phyloP scores from a whole-genome alignment of 805 yeast species.

The Komagataella kurtzmanii region DNA sequence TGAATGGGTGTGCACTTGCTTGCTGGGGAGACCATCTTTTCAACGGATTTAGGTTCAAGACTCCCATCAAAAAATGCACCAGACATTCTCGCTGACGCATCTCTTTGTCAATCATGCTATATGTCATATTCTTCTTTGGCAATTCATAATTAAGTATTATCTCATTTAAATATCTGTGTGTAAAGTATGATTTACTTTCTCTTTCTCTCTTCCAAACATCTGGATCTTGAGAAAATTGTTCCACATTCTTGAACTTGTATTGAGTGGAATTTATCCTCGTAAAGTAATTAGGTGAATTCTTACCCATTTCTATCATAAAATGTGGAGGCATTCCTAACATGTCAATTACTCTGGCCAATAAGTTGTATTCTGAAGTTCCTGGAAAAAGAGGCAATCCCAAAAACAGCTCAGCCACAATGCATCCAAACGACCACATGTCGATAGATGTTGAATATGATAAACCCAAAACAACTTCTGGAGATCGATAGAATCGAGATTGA shows the following conservation, averaged over 20 bases:
- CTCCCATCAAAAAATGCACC: slow-evolving; percentile 66
- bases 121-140: slow-evolving; percentile 44
- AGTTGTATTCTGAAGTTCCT: slow-evolving; percentile 89
- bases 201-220: slow-evolving; percentile 36
- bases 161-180: slow-evolving; percentile 48
- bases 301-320: slow-evolving; percentile 97
- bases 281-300: slow-evolving; percentile 61
- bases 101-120: slow-evolving; percentile 50
- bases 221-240: slow-evolving; percentile 39
- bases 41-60: slow-evolving; percentile 75
- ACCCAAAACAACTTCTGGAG: slow-evolving; percentile 90
- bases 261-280: slow-evolving; percentile 21
- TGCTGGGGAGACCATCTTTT: slow-evolving; percentile 97
- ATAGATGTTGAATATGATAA: slow-evolving; percentile 85
- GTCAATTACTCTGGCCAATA: slow-evolving; percentile 66
- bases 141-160: slow-evolving; percentile 66
- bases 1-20: slow-evolving; percentile 84
- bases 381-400: slow-evolving; percentile 90
- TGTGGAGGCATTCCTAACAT: slow-evolving; percentile 81
- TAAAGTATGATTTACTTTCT: slow-evolving; percentile 78
- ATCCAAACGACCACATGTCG: slow-evolving; percentile 65
- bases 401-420: slow-evolving; percentile 44
- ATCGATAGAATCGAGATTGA: slow-evolving; percentile 85
- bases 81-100: slow-evolving; percentile 57
- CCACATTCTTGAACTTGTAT: slow-evolving; percentile 20